phyloP scores from a whole-genome alignment of 306 rosid species.

The Crotalaria pallida region DNA sequence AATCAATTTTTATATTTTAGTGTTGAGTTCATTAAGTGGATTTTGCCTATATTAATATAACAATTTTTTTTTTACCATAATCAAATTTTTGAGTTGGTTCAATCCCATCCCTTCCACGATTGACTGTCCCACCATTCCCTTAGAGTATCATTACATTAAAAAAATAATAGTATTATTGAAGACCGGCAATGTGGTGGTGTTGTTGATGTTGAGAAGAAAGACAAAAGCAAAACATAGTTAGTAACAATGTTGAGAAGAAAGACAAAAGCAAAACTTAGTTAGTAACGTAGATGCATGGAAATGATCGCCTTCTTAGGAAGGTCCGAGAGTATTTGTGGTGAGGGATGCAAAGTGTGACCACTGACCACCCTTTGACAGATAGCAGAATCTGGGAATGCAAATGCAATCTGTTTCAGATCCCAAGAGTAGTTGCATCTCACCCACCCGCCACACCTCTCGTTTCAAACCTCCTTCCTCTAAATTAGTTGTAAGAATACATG shows the following conservation, averaged over 20 bases:
- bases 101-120: no score
- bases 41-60: no score
- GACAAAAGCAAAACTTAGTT: not conserved
- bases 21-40: no score
- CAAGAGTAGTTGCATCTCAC: not conserved
- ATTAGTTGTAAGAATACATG: not conserved
- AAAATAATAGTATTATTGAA: no score
- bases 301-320: not conserved
- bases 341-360: not conserved
- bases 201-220: not conserved
- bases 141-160: no score
- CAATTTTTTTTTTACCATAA: no score
- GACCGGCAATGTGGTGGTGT: not conserved
- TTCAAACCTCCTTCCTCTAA: not conserved
- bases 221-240: not conserved
- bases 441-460: not conserved
- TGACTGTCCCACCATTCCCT: no score
- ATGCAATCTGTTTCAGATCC: constrained; percentile 4
- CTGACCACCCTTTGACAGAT: not conserved
- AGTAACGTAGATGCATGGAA: not conserved
- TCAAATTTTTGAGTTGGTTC: no score
- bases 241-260: not conserved
- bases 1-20: no score
- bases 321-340: not conserved
- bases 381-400: not conserved